Base-by-base conservation (phyloP, 2,329 filamentous ascomycete genomes). In the Ceratocystis cacaofunesta region DNA sequence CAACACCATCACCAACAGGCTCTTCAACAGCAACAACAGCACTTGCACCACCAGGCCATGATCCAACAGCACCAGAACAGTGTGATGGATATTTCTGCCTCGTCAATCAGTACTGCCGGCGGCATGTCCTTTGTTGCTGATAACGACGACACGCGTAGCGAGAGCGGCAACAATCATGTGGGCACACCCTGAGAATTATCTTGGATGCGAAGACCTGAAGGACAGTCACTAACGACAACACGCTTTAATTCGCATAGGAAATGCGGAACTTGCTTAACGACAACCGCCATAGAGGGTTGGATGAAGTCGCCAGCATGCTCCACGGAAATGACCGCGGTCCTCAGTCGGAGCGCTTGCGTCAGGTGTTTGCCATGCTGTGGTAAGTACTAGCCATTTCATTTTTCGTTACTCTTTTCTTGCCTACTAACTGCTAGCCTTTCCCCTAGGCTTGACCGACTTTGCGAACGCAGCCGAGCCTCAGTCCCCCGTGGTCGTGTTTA, bases 401-500 rank as follows among this genome's bases (percentile, higher is more conserved):
- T 25, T 10, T 52, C n/a, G 3, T 0, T 52, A 8, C 17, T 52
- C n/a, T 28, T 28, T 22, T 25, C 8, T 19, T 19, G 22, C 7
- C 48, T 22, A 15, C 48, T 52, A 52, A 52, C 48, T 48, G 19
- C 48, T 10, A 15, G 3, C 28, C n/a, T 15, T 25, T 15, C 48
- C 1, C 10, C 17, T 15, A 91, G 88, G 88, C 84, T 92, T 70
- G 86, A 86, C 71, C 80, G 82, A 63, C 85, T 87, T 0, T 92
- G 89, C 74, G 80, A 82, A 58, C 84, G 84, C 68, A 88, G 88
- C 55, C 90, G 89, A 73, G 87, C 87, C 0, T 96, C 94, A 5
- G 92, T 97, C 0, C 91, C 94, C 5, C 83, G 94, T 71, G 94
- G 94, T 69, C 83, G 92, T 67, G 94, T 99, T 1, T 99, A 97